These are phyloP conservation scores for Kandelia obovata DNA, from an alignment of 345 rosid species.

Conservation along the genomic window DNA sequence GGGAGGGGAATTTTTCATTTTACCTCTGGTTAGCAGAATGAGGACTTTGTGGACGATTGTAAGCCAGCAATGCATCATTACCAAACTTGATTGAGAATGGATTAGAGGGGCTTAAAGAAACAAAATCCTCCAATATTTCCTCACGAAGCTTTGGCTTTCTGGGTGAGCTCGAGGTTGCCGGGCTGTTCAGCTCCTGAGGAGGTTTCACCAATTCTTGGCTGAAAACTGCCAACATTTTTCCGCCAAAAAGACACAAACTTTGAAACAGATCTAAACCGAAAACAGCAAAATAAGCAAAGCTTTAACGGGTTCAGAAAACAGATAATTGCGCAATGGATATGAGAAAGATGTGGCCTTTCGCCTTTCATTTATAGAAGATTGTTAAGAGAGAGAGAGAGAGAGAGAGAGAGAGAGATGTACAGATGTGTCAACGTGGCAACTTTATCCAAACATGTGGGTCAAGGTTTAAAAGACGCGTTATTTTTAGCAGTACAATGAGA, in stretches of 20 bases:
- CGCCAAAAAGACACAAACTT: background rate
- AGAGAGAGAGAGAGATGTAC: background rate
- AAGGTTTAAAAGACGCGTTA: conserved; percentile 7
- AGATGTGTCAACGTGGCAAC: conserved; percentile 26
- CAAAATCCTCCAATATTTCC: conserved; percentile 62
- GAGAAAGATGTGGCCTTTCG: background rate
- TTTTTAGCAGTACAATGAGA: background rate
- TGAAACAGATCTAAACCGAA: background rate
- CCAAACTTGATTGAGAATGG: conserved; percentile 70
- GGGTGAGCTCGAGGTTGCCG: conserved; percentile 48
- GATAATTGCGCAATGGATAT: background rate
- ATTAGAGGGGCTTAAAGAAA: conserved; percentile 44
- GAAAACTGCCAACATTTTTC: conserved; percentile 85
- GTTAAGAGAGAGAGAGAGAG: background rate
- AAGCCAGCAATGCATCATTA: conserved; percentile 64
- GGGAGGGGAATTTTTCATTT: too few relatives aligned
- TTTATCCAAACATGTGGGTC: conserved; percentile 32
- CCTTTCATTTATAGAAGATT: conserved; percentile 6
- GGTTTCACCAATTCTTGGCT: conserved; percentile 73
- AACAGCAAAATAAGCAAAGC: background rate
- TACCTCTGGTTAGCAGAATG: conserved; percentile 53
- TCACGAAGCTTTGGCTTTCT: conserved; percentile 59
- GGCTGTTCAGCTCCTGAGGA: conserved; percentile 89
- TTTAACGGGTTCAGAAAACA: background rate
- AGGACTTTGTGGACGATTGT: conserved; percentile 37